A percentile compares a stretch with the other conserved stretches of the same genome.
Evolutionary conservation across 1,139 yeast genomes (phyloP).

Genomic region (Blastobotrys ciferrii): DNA sequence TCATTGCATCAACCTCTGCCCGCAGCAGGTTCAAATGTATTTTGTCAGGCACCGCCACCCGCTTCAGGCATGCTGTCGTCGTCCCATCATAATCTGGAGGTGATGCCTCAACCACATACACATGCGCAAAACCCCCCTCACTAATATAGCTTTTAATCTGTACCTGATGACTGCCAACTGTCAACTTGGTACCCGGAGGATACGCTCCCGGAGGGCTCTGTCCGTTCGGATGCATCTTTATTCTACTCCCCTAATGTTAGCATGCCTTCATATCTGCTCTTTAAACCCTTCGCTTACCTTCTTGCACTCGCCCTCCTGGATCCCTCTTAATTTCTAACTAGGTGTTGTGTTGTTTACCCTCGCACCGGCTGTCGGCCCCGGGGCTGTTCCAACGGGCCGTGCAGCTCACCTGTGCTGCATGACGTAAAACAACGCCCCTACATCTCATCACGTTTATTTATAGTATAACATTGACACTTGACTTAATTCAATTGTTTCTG

Average conservation of each 20-base stretch:
- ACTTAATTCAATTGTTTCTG: too few species aligned
- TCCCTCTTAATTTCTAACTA: too few species aligned
- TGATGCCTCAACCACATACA: conserved; percentile 59
- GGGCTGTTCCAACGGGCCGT: neutral
- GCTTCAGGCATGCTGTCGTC: conserved; percentile 57
- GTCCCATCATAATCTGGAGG: conserved; percentile 40
- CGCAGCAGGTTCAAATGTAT: conserved; percentile 62
- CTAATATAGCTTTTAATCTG: conserved; percentile 59
- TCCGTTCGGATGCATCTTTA: conserved; percentile 8
- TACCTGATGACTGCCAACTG: conserved; percentile 65
- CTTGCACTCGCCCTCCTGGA: neutral
- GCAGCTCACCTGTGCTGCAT: too few species aligned
- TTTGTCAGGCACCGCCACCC: conserved; percentile 76
- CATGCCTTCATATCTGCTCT: neutral
- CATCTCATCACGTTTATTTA: too few species aligned
- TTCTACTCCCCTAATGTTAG: neutral
- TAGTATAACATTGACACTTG: too few species aligned
- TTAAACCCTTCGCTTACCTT: neutral
- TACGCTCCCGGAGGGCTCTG: conserved; percentile 50
- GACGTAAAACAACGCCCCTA: too few species aligned
- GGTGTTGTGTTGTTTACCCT: neutral
- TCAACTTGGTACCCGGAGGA: conserved; percentile 60
- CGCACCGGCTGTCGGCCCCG: neutral
- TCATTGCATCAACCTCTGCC: conserved; percentile 81
- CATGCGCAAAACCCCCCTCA: conserved; percentile 79